Percentiles rank a stretch among this genome's conserved stretches.
These are phyloP conservation scores for Pseudogymnoascus sp. DNA, from an alignment of 2,329 filamentous ascomycete genomes.

Conservation along the genomic window DNA sequence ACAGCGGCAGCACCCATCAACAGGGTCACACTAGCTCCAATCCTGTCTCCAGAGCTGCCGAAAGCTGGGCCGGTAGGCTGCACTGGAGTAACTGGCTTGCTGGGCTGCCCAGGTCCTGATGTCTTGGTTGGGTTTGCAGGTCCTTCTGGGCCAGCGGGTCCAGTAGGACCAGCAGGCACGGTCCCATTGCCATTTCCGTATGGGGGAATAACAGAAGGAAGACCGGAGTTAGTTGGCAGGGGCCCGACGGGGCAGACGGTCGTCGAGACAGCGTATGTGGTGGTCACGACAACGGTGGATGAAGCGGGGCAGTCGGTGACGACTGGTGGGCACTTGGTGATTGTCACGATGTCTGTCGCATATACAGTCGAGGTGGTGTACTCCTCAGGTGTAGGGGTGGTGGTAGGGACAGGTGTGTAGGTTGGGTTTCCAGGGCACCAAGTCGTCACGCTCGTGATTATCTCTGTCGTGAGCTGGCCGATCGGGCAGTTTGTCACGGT, in stretches of 20 bases:
- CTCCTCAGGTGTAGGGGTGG: not conserved
- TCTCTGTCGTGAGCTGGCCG: constrained; percentile 34
- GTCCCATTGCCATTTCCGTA: not conserved
- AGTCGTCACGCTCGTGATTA: constrained; percentile 39
- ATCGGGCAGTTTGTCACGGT: constrained; percentile 46
- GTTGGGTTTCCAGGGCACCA: constrained; percentile 32
- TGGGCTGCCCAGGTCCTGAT: not conserved
- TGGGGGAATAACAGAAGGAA: constrained; percentile 1
- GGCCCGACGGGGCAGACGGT: constrained; percentile 1
- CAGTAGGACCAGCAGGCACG: not conserved
- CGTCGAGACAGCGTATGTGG: not conserved
- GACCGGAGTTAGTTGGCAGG: not conserved
- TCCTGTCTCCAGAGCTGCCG: not conserved
- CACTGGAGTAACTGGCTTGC: not conserved
- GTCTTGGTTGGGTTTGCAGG: not conserved
- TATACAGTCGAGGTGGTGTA: constrained; percentile 14
- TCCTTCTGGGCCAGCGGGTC: not conserved
- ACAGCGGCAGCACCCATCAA: not conserved
- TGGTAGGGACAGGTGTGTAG: constrained; percentile 1
- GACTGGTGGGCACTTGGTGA: not conserved
- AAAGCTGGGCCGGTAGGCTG: not conserved
- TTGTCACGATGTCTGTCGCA: constrained; percentile 11
- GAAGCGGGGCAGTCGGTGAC: constrained; percentile 10
- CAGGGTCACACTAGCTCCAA: not conserved
- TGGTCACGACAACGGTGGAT: constrained; percentile 3